Evolutionary conservation across 2,329 filamentous ascomycete species (phyloP), one percentile per base, ranked within the genome.

Genomic region (Alternaria atra): DNA sequence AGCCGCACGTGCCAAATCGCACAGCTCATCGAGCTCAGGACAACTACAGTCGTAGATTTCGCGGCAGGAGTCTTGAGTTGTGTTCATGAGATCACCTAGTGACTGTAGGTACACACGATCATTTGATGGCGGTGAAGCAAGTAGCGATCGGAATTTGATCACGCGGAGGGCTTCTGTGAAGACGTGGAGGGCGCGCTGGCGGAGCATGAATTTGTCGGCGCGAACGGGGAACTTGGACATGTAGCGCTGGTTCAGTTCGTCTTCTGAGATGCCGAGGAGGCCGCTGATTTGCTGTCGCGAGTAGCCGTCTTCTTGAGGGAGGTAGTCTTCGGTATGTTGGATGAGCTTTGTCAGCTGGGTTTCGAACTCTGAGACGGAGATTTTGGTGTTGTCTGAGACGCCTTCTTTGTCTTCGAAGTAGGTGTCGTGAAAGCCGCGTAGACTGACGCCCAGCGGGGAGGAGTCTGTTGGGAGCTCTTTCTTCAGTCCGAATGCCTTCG

Each of bases 31-130:
- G n/a, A 98, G 87, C 79, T 98, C 94, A 0, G 91, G 89, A 71
- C 92, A 97, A 72, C 91, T 95, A 82, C 94, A 98, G 73, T 97
- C 92, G 80, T 95, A 99, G 4, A 92, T 80, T 15, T 94, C 90
- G 53, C 92, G 87, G 79, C 94, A 98, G 7, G 92, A 96, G 42
- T 88, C 87, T 76, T 99, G 95, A 0, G 94, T 97, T 71, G 90
- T 87, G 79, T 97, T 97, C 84, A 99, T 89, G 12, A 98, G 84
- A 43, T 87, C 87, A 29, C 95, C 95, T 0, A 99, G 88, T 52
- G 86, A 84, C 48, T 83, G 80, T 74, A 94, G 90, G 73, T 90
- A 90, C n/a, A 89, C 89, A 65, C 89, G 84, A 32, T 85, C 85
- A 47, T 78, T 72, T 25, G 78, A 75, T 0, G 80, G 75, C 0